Base-by-base conservation (phyloP, 176 grass and related monocot genomes). In the Phoenix roebelenii region DNA sequence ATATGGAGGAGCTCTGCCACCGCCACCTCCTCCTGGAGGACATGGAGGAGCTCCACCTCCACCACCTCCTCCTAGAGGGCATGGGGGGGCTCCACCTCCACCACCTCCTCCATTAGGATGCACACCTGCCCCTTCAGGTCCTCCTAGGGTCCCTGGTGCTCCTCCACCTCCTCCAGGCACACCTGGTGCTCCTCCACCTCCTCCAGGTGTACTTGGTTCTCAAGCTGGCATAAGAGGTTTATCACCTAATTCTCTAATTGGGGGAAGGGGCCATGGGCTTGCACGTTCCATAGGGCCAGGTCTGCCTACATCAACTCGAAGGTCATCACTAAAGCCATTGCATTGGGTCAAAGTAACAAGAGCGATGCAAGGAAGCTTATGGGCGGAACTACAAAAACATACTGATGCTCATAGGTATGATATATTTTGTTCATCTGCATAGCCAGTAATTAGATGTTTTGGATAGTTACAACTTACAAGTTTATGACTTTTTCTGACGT, bases 261-360 rank as follows among this genome's bases (percentile, higher is more conserved):
- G 80, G 44, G 86, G 77, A 82, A 87, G 83, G 60, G 86, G 91
- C 17, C 74, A 55, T 64, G 81, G 84, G 49, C 76, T 89, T 71
- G 48, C 72, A 50, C 79, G 85, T 44, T 29, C 79, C 2, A 65
- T 64, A 17, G 85, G 85, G 9, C 24, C 69, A 52, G 75, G 58
- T 22, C 70, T 66, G 66, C 16, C 66, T 68, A 28, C 65, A 25
- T 63, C 67, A 66, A 25, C 44, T 57, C 70, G 72, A 23, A 90
- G 54, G 50, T 87, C 91, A 71, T 73, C 91, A 60, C 71, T 96
- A 63, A 96, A 96, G 75, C 91, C 91, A 65, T 73, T 90, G 15
- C 86, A 96, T 54, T 96, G 91, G 91, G 83, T 81, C 22, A 96
- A 90, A 80, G 86, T 96, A 70, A 87, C 86, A 73, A 90, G 77